phyloP scores from a whole-genome alignment of 345 rosid species.

The Gossypium sturtianum region DNA sequence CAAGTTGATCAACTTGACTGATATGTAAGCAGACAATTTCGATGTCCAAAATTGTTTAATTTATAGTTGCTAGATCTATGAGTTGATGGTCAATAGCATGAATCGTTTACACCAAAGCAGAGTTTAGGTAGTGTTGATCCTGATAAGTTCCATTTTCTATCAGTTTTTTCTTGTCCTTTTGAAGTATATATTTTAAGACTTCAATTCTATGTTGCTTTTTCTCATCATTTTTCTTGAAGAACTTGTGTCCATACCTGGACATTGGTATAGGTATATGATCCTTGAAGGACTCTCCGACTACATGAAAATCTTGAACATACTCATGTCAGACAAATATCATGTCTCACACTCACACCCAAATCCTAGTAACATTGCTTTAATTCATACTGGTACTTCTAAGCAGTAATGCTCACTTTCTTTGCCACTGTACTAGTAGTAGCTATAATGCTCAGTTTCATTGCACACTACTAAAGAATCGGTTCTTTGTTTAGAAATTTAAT shows the following conservation, averaged over 20 bases:
- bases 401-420: not conserved
- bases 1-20: constrained; percentile 57
- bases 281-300: no score
- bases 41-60: not conserved
- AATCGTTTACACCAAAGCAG: not conserved
- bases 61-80: not conserved
- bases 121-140: not conserved
- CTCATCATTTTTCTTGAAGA: no score
- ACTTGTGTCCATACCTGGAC: no score
- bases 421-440: not conserved
- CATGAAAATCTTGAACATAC: no score
- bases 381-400: not conserved
- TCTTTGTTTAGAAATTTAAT: not conserved
- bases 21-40: constrained; percentile 47
- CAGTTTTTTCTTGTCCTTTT: not conserved
- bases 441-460: not conserved
- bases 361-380: no score
- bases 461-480: not conserved
- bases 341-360: no score
- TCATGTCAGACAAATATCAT: no score
- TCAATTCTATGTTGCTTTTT: not conserved
- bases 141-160: not conserved
- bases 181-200: not conserved
- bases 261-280: no score
- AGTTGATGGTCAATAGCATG: not conserved